Conservation (phyloP, 2,329 filamentous ascomycete genomes). For the Cladosporium colombiae region DNA sequence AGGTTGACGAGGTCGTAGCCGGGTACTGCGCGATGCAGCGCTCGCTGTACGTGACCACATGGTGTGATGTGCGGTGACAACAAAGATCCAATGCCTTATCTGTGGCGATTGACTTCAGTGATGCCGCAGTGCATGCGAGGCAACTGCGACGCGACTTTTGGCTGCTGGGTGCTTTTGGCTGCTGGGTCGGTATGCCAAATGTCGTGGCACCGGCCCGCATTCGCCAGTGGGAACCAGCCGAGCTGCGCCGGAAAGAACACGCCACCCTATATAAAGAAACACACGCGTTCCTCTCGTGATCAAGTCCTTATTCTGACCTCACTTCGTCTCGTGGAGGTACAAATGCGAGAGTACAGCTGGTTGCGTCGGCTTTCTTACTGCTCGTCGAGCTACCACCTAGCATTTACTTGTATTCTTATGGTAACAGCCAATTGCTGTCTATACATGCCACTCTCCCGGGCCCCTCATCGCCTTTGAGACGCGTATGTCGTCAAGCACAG, state of each 20-base stretch:
- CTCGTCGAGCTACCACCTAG: background rate
- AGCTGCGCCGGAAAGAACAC: background rate
- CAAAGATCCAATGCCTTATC: background rate
- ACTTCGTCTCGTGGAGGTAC: background rate
- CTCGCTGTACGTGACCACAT: conserved; percentile 16
- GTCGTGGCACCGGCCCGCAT: background rate
- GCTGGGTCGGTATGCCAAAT: background rate
- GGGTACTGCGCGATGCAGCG: conserved; percentile 4
- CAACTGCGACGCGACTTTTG: background rate
- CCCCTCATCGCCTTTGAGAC: background rate
- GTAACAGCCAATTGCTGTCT: background rate
- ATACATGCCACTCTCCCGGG: background rate
- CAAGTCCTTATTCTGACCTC: background rate
- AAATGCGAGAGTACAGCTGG: background rate
- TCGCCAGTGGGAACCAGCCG: background rate
- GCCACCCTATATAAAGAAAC: background rate
- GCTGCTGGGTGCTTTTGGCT: background rate
- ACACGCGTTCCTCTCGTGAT: background rate
- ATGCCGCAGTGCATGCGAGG: background rate
- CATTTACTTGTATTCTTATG: background rate
- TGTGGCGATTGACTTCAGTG: conserved; percentile 1
- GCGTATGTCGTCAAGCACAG: background rate
- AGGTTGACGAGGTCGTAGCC: conserved; percentile 17
- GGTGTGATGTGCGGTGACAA: background rate
- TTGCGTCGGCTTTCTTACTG: background rate